phyloP scores from a whole-genome alignment of 495 filamentous ascomycete species.

The Neurospora hispaniola region DNA sequence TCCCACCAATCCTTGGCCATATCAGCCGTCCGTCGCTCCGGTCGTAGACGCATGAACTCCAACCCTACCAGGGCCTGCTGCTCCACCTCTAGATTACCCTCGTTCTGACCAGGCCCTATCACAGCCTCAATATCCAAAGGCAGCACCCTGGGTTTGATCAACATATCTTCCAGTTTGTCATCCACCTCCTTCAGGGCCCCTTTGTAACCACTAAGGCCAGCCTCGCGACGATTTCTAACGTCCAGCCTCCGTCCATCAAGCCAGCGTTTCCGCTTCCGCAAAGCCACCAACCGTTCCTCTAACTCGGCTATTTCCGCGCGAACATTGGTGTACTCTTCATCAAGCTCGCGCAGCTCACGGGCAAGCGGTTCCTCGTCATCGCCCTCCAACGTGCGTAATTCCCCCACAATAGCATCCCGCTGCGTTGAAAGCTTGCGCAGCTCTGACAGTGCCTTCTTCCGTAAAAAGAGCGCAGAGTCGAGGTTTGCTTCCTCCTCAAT shows the following conservation, averaged over 20 bases:
- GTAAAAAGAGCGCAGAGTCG: conserved; percentile 41
- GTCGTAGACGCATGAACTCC: conserved; percentile 47
- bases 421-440: conserved; percentile 52
- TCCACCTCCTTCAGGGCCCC: conserved; percentile 58
- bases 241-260: conserved; percentile 51
- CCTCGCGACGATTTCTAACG: conserved; percentile 47
- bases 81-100: conserved; percentile 7
- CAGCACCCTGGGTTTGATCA: conserved; percentile 42
- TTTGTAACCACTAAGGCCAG: conserved; percentile 39
- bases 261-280: conserved; percentile 53
- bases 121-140: conserved; percentile 32
- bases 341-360: conserved; percentile 44
- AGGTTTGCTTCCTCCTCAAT: conserved; percentile 58
- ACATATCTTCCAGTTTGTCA: conserved; percentile 69
- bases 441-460: conserved; percentile 47
- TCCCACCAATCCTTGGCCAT: conserved; percentile 73
- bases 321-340: conserved; percentile 42
- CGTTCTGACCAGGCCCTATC: conserved; percentile 10
- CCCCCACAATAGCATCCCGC: conserved; percentile 30
- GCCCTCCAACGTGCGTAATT: conserved; percentile 28
- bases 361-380: conserved; percentile 38
- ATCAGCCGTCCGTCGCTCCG: conserved; percentile 59
- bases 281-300: conserved; percentile 51
- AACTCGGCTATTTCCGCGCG: conserved; percentile 49
- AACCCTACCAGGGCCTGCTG: conserved; percentile 18